Base-by-base conservation (phyloP, 2,329 filamentous ascomycete genomes). In the Neofusicoccum ribis region DNA sequence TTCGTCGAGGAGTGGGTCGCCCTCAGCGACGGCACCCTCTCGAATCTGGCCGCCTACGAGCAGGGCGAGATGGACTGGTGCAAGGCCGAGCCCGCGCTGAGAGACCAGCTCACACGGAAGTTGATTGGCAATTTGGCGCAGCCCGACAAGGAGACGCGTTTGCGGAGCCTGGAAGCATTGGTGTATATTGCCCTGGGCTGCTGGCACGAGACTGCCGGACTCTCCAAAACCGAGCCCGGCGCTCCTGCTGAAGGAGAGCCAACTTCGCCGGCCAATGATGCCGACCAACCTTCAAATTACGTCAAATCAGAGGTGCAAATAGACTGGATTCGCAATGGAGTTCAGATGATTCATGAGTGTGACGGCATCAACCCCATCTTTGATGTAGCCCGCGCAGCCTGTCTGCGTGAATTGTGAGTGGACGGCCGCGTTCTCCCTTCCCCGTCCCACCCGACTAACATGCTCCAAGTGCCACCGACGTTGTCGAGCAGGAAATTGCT, bases 1-100 rank as follows among this genome's bases (percentile, higher is more conserved):
- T 98, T 96, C 73, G 87, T 93, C 68, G 86, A 87, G 74, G 86
- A 89, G 73, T 97, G 91, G 91, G 75, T 69, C 63, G 63, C 66
- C 7, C 76, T 71, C 63, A 68, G 72, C 52, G 74, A 72, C 15
- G 79, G 85, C 70, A 81, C 84, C 23, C 84, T 86, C 66, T 52
- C 79, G 73, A 70, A 77, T 75, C 66, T 73, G 71, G 73, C 69
- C 52, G 73, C 65, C 65, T 71, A 79, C 41, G 75, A 81, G 59
- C 74, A 81, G 15, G 77, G 80, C 49, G 78, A 81, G 37, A 74
- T 80, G 47, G 81, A 86, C 41, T 97, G 93, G 92, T 82, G 88
- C 62, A 85, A 88, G 46, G 86, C 86, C 4, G 83, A 85, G 23
- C 78, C 85, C 31, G 84, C 87, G 66, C 81, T 82, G 60, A 82